Evolutionary conservation across 2,329 filamentous ascomycete genomes (phyloP).

Genomic region (Fusarium verrucosum): DNA sequence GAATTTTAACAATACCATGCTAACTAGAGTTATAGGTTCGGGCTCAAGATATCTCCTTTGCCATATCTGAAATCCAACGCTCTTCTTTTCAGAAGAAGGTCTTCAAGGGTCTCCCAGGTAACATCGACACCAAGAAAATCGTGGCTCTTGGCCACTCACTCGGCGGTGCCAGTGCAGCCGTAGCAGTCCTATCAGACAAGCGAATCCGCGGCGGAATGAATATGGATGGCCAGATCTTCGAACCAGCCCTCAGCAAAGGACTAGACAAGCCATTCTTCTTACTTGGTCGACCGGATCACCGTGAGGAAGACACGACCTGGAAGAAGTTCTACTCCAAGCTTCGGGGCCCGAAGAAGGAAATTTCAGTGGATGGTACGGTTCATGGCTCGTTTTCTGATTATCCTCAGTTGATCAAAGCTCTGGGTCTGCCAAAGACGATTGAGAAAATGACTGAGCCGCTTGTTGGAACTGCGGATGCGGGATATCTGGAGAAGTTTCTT

Average conservation of each 20-base stretch:
- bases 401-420: slow-evolving; percentile 39
- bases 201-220: slow-evolving; percentile 52
- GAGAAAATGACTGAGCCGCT: background rate
- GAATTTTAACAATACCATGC: accelerated
- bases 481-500: slow-evolving; percentile 31
- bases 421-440: slow-evolving; percentile 33
- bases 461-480: slow-evolving; percentile 23
- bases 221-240: slow-evolving; percentile 52
- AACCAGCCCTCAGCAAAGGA: slow-evolving; percentile 43
- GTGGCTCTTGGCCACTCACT: slow-evolving; percentile 54
- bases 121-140: slow-evolving; percentile 43
- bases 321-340: slow-evolving; percentile 43
- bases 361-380: slow-evolving; percentile 38
- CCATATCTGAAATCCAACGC: slow-evolving; percentile 48
- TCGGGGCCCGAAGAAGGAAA: slow-evolving; percentile 39
- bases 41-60: slow-evolving; percentile 50
- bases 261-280: slow-evolving; percentile 46
- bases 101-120: slow-evolving; percentile 36
- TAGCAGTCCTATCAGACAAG: slow-evolving; percentile 45
- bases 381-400: slow-evolving; percentile 49
- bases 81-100: slow-evolving; percentile 20
- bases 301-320: slow-evolving; percentile 47
- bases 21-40: slow-evolving; percentile 42
- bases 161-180: slow-evolving; percentile 51
- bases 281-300: slow-evolving; percentile 46